Base-by-base conservation (phyloP, 2,329 filamentous ascomycete genomes). In the Rhynchosporium agropyri region DNA sequence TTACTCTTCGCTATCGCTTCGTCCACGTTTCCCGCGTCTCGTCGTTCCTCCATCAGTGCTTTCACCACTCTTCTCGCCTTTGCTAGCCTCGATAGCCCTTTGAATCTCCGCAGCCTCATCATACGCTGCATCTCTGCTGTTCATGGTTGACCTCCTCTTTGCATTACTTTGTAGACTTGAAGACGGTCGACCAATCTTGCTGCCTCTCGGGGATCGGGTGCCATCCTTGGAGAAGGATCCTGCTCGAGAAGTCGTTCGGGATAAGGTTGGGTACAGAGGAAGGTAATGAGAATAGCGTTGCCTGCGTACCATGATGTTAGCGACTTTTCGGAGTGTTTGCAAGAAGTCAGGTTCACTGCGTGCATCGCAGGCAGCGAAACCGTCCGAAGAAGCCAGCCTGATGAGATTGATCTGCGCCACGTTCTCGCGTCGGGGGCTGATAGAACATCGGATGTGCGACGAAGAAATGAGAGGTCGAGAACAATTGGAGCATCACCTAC, bases 81-180 rank as follows among this genome's bases (percentile, higher is more conserved):
- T 97, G 79, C 95, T 99, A 65, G 96, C 93, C 76, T 98, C 94
- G 70, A 99, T 92, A 36, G 94, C 95, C 69, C 90, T 86, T 60
- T 92, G 86, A 45, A 99, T 77, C 72, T 93, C 88, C 75, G 96
- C 92, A 70, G 96, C 93, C 77, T 99, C 95, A 68, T 98, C 93
- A 71, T 98, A 98, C 28, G 92, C 94, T 48, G 94, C 93, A 75
- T 92, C 90, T 66, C 94, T 87, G 75, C 95, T 99, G 74, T 98
- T 97, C 92, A 98, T 97, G 6, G 95, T 99, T 26, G 92, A 97
- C 33, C 95, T 86, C 64, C 95, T 86, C 76, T 97, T 98, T 43
- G 77, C 76, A 31, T 40, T 42, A 64, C 71, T 72, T 59, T 73
- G 72, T 36, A 72, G 64, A 58, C 71, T 74, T 60, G 80, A 80